Conservation (phyloP, 495 filamentous ascomycete genomes). For the Xylaria castorea region DNA sequence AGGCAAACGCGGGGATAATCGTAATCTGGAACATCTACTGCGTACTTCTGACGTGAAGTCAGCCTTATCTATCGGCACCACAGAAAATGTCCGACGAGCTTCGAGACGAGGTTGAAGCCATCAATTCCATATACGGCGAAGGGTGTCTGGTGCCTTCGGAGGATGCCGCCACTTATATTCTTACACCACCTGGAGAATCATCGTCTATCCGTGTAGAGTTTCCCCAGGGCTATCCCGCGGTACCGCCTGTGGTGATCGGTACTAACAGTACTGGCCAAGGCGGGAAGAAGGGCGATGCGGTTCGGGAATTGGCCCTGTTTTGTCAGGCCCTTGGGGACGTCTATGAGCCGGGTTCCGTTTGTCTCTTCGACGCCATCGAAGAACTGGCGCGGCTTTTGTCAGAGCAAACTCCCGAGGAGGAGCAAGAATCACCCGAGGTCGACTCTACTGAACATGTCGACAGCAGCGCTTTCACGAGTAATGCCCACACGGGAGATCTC, state of each 20-base stretch:
- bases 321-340: constrained; percentile 68
- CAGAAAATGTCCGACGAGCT: constrained; percentile 74
- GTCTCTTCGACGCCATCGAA: constrained; percentile 86
- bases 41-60: not conserved
- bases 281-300: constrained; percentile 71
- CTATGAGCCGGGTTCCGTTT: constrained; percentile 77
- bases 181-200: constrained; percentile 56
- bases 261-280: constrained; percentile 64
- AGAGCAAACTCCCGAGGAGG: constrained; percentile 25
- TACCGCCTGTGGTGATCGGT: constrained; percentile 72
- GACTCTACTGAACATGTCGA: constrained; percentile 1
- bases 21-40: not conserved
- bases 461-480: not conserved
- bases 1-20: constrained; percentile 1
- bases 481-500: constrained; percentile 3
- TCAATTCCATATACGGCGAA: constrained; percentile 91
- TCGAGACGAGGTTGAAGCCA: constrained; percentile 81
- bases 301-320: constrained; percentile 68
- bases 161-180: constrained; percentile 50
- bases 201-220: constrained; percentile 71
- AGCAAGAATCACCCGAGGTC: not conserved
- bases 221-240: constrained; percentile 71
- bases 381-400: constrained; percentile 53
- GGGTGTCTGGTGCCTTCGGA: constrained; percentile 60
- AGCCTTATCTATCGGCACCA: constrained; percentile 19